Base-by-base conservation (phyloP, 2,329 filamentous ascomycete genomes). In the Fusarium chuoi region DNA sequence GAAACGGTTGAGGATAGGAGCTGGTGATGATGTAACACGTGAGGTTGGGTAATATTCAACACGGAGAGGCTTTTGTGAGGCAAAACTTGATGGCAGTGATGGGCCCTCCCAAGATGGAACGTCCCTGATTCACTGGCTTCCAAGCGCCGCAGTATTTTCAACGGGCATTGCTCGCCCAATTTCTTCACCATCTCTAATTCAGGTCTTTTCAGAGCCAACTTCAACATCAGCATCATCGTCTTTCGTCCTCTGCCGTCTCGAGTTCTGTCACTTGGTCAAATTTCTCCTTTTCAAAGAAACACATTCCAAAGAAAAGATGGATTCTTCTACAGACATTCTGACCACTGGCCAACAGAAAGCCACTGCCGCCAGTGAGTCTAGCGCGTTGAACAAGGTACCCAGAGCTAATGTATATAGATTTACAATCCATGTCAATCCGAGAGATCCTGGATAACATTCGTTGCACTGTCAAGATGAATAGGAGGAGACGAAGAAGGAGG, bases 241-340 rank as follows among this genome's bases (percentile, higher is more conserved):
- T 24, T 3, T 18, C 1, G 18, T 22, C 33, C 9, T 3, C 3
- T 1, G 18, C 13, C 18, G 18, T 36, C 10, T 15, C 4, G 1
- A 11, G 3, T 3, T 36, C 18, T 52, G 15, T 22, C 17, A 24
- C 12, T 12, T 24, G 2, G 3, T 15, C 4, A 20, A 6, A 20
- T 10, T 35, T 24, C 12, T 20, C 8, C 5, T 15, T 10, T 14
- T 4, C 7, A 7, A 7, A 10, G 2, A 36, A 24, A 6, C 22
- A 17, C 6, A 17, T 8, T 2, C 46, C 8, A 7, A 10, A 28
- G 24, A 28, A 11, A 11, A 13, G 4, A 49, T 33, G 15, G 0
- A 9, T 3, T n/a, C 28, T 18, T 1, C 1, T 2, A 0, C 10
- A 1, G 1, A 3, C 11, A 6, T 3, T 2, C 9, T n/a, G 28